Evolutionary conservation across 2,329 filamentous ascomycete genomes (phyloP).

Genomic region (Monosporascus cannonballus): DNA sequence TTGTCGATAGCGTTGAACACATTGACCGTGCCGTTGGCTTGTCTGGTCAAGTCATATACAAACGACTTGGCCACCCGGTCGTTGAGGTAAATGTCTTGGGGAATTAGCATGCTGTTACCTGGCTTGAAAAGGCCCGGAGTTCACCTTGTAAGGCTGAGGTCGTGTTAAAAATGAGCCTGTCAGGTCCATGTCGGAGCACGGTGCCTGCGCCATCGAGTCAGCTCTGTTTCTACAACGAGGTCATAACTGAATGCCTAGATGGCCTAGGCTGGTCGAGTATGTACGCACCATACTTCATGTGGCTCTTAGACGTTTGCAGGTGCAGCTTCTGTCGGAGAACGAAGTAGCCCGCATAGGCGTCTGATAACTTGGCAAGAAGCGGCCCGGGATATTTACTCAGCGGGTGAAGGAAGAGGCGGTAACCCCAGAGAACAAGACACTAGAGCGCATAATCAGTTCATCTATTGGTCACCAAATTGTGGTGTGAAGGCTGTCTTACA

Average conservation of each 20-base stretch:
- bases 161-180: background rate
- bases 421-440: too few relatives aligned
- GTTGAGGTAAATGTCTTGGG: background rate
- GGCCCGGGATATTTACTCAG: background rate
- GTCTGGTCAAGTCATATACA: background rate
- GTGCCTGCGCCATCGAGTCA: background rate
- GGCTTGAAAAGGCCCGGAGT: background rate
- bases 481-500: too few relatives aligned
- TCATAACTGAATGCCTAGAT: too few relatives aligned
- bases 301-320: too few relatives aligned
- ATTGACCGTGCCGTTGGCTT: background rate
- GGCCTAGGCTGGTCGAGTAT: too few relatives aligned
- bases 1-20: background rate
- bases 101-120: background rate
- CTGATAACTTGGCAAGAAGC: background rate
- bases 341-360: background rate
- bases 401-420: background rate
- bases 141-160: background rate
- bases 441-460: too few relatives aligned
- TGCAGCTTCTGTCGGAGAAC: too few relatives aligned
- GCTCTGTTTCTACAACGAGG: too few relatives aligned
- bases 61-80: background rate
- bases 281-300: too few relatives aligned
- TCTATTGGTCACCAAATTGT: too few relatives aligned
- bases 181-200: background rate